Percentiles rank a stretch among this genome's conserved stretches.
These are phyloP conservation scores for Neurospora sp. DNA, from an alignment of 495 filamentous ascomycete genomes.

Conservation along the genomic window DNA sequence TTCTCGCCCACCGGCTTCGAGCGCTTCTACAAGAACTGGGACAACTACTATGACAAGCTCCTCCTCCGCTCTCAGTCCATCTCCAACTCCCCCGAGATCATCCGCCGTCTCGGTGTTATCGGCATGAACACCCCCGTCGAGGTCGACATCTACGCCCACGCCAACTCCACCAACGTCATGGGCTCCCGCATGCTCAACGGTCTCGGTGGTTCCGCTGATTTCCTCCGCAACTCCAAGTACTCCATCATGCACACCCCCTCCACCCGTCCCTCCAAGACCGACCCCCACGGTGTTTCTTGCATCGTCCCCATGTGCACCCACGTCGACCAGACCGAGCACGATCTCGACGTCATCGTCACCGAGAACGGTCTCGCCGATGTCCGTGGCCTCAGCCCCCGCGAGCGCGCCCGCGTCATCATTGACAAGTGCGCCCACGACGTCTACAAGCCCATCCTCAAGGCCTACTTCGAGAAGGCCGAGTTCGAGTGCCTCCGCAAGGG, in stretches of 20 bases:
- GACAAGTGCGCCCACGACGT: constrained; percentile 82
- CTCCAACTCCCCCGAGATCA: constrained; percentile 91
- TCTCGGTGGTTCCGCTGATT: constrained; percentile 80
- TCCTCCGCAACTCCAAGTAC: constrained; percentile 76
- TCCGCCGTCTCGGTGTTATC: constrained; percentile 76
- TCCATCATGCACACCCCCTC: constrained; percentile 89
- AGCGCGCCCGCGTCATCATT: constrained; percentile 79
- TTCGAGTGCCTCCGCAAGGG: constrained; percentile 80
- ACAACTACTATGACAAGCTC: constrained; percentile 69
- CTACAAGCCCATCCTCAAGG: constrained; percentile 70
- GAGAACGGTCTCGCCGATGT: constrained; percentile 85
- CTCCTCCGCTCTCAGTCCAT: constrained; percentile 82
- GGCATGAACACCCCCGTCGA: constrained; percentile 96
- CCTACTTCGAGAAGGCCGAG: constrained; percentile 83
- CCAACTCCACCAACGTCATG: constrained; percentile 87
- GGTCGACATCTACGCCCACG: constrained; percentile 91
- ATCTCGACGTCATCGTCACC: constrained; percentile 78
- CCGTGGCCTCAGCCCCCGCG: constrained; percentile 66
- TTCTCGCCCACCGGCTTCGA: constrained; percentile 89
- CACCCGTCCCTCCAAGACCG: constrained; percentile 69
- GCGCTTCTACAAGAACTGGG: constrained; percentile 85
- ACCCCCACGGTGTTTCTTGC: constrained; percentile 74
- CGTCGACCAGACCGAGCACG: constrained; percentile 89
- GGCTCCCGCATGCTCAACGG: constrained; percentile 88
- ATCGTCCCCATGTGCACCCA: constrained; percentile 92